A percentile compares a stretch with the other conserved stretches of the same genome.
phyloP scores from a whole-genome alignment of 202 grass and related monocot species.

The Saccharum hybrid region DNA sequence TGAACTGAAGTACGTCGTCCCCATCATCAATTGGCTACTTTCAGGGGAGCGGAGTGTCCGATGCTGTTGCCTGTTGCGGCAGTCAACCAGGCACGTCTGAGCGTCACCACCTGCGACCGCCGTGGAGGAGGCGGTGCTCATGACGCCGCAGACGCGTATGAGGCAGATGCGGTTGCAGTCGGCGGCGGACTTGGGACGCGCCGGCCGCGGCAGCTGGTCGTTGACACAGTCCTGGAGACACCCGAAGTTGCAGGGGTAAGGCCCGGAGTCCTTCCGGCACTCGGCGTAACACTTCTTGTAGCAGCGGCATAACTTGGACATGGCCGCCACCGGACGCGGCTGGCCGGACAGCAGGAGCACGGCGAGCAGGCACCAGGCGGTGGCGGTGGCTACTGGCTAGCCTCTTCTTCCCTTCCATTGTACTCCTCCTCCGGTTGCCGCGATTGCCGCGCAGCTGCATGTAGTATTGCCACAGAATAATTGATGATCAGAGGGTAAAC shows the following conservation, averaged over 20 bases:
- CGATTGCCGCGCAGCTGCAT: too few species aligned
- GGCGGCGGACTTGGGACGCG: not conserved
- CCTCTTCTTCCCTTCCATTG: not conserved
- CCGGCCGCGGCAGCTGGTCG: accelerated
- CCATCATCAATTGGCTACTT: too few species aligned
- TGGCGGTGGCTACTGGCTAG: too few species aligned
- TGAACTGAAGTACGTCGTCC: too few species aligned
- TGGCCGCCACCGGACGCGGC: not conserved
- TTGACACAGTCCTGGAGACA: slow-evolving; percentile 3
- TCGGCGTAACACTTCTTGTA: slow-evolving; percentile 6
- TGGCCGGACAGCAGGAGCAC: not conserved
- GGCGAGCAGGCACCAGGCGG: not conserved
- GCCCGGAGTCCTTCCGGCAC: not conserved
- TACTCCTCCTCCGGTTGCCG: not conserved
- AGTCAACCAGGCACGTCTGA: too few species aligned
- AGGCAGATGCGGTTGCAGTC: not conserved
- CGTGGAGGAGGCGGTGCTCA: too few species aligned
- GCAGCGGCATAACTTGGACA: not conserved
- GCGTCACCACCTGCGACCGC: too few species aligned
- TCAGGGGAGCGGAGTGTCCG: too few species aligned
- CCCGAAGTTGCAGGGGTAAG: not conserved
- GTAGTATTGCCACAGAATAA: too few species aligned
- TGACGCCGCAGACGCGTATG: not conserved
- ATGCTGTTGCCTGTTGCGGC: too few species aligned
- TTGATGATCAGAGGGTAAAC: too few species aligned